Conservation (phyloP, 1,139 yeast genomes). For the Wickerhamomyces sp. region DNA sequence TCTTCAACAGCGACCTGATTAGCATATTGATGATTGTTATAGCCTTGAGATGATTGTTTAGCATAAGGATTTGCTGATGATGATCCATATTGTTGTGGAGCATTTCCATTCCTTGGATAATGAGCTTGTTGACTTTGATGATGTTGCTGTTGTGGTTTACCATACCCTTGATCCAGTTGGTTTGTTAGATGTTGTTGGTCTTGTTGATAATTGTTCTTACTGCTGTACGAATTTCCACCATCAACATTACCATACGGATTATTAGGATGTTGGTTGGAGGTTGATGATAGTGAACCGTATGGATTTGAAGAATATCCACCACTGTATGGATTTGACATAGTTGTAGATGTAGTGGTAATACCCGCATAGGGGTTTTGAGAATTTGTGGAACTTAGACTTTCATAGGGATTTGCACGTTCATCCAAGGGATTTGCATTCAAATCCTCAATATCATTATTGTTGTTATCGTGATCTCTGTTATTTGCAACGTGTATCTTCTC, state of each 20-base stretch:
- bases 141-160: neutral
- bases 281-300: slow-evolving; percentile 7
- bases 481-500: slow-evolving; percentile 2
- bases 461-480: neutral
- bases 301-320: slow-evolving; percentile 1
- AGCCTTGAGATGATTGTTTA: neutral
- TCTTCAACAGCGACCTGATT: slow-evolving; percentile 8
- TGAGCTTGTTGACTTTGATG: neutral
- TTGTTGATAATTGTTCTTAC: neutral
- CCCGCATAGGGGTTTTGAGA: slow-evolving; percentile 25
- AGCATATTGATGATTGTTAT: slow-evolving; percentile 1
- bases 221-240: neutral
- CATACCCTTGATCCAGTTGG: neutral
- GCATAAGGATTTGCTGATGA: neutral
- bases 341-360: neutral
- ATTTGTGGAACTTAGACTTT: slow-evolving; percentile 32
- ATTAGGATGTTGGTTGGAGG: neutral
- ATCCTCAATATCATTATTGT: neutral
- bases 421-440: no score
- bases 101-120: no score
- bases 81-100: no score
- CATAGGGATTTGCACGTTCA: neutral
- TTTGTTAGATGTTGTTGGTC: neutral
- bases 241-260: neutral
- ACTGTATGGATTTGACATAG: neutral